These are phyloP conservation scores for Trichophyton benhamiae DNA, from an alignment of 2,329 filamentous ascomycete genomes.

Conservation along the genomic window DNA sequence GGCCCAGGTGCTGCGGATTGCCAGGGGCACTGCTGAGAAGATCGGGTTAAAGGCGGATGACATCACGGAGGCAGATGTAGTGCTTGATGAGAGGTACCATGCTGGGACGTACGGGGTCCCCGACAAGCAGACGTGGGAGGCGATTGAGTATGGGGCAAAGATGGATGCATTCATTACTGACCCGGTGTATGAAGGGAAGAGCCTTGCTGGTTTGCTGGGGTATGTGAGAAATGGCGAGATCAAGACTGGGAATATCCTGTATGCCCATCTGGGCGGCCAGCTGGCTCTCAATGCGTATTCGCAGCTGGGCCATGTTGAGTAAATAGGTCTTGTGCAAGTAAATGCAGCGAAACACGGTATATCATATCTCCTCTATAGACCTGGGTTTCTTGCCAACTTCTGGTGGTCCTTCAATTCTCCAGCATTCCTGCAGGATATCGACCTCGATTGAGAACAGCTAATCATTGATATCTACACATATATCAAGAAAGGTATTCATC, in stretches of 20 bases:
- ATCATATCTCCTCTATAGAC: too few relatives aligned
- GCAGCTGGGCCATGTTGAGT: conserved; percentile 19
- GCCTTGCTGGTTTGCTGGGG: conserved; percentile 58
- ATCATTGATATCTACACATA: too few relatives aligned
- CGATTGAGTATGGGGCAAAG: conserved; percentile 54
- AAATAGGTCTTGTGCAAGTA: neutral
- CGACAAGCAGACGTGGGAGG: conserved; percentile 51
- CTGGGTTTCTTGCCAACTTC: too few relatives aligned
- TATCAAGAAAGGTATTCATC: too few relatives aligned
- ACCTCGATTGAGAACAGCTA: too few relatives aligned
- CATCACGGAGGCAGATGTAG: conserved; percentile 50
- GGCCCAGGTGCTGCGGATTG: conserved; percentile 55
- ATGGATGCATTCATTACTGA: conserved; percentile 65
- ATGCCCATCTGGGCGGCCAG: conserved; percentile 60
- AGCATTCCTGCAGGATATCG: too few relatives aligned
- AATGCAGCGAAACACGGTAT: neutral
- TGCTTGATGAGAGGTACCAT: conserved; percentile 54
- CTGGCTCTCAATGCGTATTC: conserved; percentile 58
- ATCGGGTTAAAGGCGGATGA: conserved; percentile 50
- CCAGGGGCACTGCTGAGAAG: conserved; percentile 48
- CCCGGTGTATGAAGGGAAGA: conserved; percentile 67
- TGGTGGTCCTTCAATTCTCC: too few relatives aligned
- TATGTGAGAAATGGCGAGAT: conserved; percentile 53
- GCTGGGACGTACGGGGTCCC: conserved; percentile 57
- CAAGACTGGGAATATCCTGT: conserved; percentile 52